These are phyloP conservation scores for Pseudonectria buxi DNA, from an alignment of 2,329 filamentous ascomycete species.

Conservation along the genomic window DNA sequence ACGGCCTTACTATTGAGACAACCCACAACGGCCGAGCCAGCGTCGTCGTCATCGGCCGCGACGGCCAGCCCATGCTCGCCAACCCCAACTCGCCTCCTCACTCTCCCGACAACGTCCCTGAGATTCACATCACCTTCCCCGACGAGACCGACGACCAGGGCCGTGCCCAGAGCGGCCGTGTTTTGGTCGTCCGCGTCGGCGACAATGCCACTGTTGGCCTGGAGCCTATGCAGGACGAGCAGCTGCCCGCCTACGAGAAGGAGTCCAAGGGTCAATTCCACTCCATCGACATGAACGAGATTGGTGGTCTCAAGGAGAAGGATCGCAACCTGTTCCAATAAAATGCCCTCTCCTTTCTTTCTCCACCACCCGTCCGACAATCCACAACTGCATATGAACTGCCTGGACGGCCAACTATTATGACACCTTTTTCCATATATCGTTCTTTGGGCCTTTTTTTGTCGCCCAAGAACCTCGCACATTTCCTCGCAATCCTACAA, in stretches of 20 bases:
- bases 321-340: conserved; percentile 39
- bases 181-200: conserved; percentile 86
- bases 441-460: conserved; percentile 9
- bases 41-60: conserved; percentile 71
- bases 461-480: conserved; percentile 10
- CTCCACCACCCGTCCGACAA: conserved; percentile 10
- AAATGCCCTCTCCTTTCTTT: conserved; percentile 6
- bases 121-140: conserved; percentile 97
- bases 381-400: conserved; percentile 20
- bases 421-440: conserved; percentile 16
- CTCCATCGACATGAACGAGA: conserved; percentile 88
- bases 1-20: conserved; percentile 53
- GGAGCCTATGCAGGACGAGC: conserved; percentile 74
- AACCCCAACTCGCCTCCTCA: conserved; percentile 69
- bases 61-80: conserved; percentile 66
- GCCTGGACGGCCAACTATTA: conserved; percentile 19
- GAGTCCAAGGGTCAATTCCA: conserved; percentile 75
- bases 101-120: conserved; percentile 76
- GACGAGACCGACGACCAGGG: conserved; percentile 86
- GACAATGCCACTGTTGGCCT: conserved; percentile 80
- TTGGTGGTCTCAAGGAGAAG: conserved; percentile 93
- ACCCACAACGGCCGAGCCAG: conserved; percentile 53
- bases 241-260: conserved; percentile 83
- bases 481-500: conserved; percentile 11
- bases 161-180: conserved; percentile 73